These are phyloP conservation scores for Acanthamoeba sp. DNA, from an alignment of 208 protist species.

Conservation along the genomic window DNA sequence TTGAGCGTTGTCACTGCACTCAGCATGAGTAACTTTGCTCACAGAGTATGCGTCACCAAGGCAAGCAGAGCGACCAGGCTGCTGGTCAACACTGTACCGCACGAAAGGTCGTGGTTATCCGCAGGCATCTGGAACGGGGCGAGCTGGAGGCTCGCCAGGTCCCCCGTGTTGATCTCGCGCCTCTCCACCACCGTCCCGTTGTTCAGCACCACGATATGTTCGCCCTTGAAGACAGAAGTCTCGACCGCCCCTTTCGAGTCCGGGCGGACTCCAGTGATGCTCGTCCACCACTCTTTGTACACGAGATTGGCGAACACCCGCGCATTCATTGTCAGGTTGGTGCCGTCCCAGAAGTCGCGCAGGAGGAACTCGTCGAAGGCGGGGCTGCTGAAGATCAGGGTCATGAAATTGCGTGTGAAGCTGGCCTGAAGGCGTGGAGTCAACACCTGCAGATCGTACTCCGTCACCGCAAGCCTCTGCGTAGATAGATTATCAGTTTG, in stretches of 20 bases:
- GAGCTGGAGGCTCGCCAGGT: no score
- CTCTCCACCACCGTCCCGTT: neutral
- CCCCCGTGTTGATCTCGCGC: neutral
- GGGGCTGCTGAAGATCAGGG: neutral
- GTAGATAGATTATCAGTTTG: neutral
- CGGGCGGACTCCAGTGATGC: neutral
- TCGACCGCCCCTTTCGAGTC: neutral
- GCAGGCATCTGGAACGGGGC: no score
- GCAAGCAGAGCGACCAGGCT: no score
- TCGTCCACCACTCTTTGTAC: neutral
- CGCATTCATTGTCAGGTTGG: neutral
- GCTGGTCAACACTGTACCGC: no score
- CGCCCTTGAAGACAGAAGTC: neutral
- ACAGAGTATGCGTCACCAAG: no score
- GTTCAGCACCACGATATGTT: neutral
- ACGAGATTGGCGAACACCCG: neutral
- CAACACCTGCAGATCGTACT: neutral
- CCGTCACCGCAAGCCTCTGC: no score
- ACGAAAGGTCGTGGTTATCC: no score
- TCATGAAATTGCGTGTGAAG: slow-evolving; percentile 18
- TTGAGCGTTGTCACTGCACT: no score
- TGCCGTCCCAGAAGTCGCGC: neutral
- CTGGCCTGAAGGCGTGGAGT: neutral
- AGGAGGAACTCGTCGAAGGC: neutral
- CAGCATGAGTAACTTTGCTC: no score